phyloP scores from a whole-genome alignment of 352 stramenopile species.

The Phytopythium montanum region DNA sequence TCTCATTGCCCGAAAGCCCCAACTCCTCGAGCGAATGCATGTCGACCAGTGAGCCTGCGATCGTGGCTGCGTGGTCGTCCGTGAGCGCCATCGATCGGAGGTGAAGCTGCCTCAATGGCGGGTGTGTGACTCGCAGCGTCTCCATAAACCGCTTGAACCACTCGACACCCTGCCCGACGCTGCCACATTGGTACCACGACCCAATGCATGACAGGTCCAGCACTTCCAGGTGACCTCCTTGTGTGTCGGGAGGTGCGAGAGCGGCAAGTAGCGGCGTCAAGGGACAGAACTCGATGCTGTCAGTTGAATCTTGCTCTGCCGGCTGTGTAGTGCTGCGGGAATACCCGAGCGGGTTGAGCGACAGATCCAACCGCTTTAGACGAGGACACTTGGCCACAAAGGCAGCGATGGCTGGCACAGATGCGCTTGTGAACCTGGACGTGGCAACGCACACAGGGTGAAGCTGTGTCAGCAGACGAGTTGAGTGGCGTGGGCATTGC shows the following conservation, averaged over 20 bases:
- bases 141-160: background rate
- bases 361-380: slow-evolving; percentile 43
- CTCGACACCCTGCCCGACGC: background rate
- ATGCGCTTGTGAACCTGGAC: slow-evolving; percentile 30
- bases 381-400: slow-evolving; percentile 27
- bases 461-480: background rate
- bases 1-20: slow-evolving; percentile 37
- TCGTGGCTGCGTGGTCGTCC: background rate
- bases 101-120: background rate
- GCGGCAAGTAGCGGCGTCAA: slow-evolving; percentile 9
- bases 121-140: background rate
- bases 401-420: slow-evolving; percentile 12
- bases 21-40: slow-evolving; percentile 14
- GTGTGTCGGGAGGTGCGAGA: slow-evolving; percentile 3
- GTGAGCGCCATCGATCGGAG: background rate
- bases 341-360: slow-evolving; percentile 29
- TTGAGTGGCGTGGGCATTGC: background rate
- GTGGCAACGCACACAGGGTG: background rate
- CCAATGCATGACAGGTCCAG: slow-evolving; percentile 52
- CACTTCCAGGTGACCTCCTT: slow-evolving; percentile 7
- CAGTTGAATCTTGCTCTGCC: background rate
- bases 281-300: background rate
- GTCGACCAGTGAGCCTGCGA: background rate
- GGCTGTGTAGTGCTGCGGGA: background rate
- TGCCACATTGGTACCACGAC: background rate